Base-by-base conservation (phyloP, 1,139 yeast species). In the Pichia sp. region DNA sequence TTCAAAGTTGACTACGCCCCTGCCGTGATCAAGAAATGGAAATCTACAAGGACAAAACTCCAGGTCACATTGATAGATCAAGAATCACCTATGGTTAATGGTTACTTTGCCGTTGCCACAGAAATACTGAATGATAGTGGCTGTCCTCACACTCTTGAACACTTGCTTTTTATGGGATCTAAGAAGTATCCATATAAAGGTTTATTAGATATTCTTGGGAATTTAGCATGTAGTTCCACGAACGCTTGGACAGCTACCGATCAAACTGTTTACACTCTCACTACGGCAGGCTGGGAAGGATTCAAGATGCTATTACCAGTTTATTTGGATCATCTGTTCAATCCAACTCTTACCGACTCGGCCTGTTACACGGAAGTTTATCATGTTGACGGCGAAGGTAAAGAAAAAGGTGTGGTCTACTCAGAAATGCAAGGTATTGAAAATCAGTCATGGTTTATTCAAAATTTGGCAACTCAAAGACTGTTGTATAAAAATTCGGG, bases 211-310 rank as follows among this genome's bases (percentile, higher is more conserved):
- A 83, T 83, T 8, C 75, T 91, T 52, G 96, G 98, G 6, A 89
- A 90, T 65, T 71, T 89, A 53, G 83, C 90, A 59, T 86, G 86
- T 68, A 87, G 96, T 1, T 76, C 83, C 8, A 95, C 99, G 0
- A 95, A 95, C 65, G 99, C 99, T 0, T 91, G 97, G 97, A 93
- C 99, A 0, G 90, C 86, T 1, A 87, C 93, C 3, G 99, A 95
- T 68, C 96, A 89, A 65, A 95, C 99, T 0, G 97, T 90, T 2
- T 95, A 93, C 64, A 89, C 96, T 1, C 74, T 95, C 52, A 80
- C 86, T 9, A 83, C 96, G 41, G 98, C 98, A 0, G 99, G 99
- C 6, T 91, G 97, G 96, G 90, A 87, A 52, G 99, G 98, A 0
- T 95, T 95, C 69, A 80, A 79, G 52, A 76, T 83, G 52, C 71